Base-by-base conservation (phyloP, 139 green algal genomes). In the Trebouxia sp. region DNA sequence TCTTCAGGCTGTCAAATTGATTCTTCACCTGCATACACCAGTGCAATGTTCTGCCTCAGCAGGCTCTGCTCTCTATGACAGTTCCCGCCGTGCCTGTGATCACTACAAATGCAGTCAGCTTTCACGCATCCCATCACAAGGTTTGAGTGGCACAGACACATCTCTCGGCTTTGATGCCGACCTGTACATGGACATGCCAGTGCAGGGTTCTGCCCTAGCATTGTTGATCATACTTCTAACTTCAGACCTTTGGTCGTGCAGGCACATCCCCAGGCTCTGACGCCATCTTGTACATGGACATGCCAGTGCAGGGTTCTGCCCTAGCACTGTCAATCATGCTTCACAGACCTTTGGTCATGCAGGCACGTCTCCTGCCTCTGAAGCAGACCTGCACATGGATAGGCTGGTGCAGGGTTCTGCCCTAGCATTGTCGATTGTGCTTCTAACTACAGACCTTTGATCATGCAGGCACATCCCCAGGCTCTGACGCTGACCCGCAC, bases 321-420 rank as follows among this genome's bases (percentile, higher is more conserved):
- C 1, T 12, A 17, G 7, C 56, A 28, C 7, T 67, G 24, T 4
- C 56, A n/a, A n/a, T n/a, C n/a, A n/a, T n/a, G n/a, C n/a, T n/a
- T n/a, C n/a, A 38, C n/a, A 41, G 26, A 37, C 3, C 22, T 30
- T 1, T 41, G 10, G 58, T 41, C 10, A 8, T 30, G 35, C 32
- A 72, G 62, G 62, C 37, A 72, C 62, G 12, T 72, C 62, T 42
- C 62, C 62, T 15, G 62, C 32, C 6, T 72, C 62, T 45, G 62
- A 72, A 22, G 62, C 62, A 72, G 32, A 72, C 28, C 14, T 5
- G 12, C 43, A 30, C 35, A 43, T 3, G 1, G 62, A 72, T 5
- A 72, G 35, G 62, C 62, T 35, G 5, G 11, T 43, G 4, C 62
- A 72, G 62, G 62, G 62, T 45, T 72, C 62, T 28, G 62, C 62